A percentile compares a stretch with the other conserved stretches of the same genome.
Evolutionary conservation across 345 rosid genomes (phyloP).

Genomic region (Triadica sebifera): DNA sequence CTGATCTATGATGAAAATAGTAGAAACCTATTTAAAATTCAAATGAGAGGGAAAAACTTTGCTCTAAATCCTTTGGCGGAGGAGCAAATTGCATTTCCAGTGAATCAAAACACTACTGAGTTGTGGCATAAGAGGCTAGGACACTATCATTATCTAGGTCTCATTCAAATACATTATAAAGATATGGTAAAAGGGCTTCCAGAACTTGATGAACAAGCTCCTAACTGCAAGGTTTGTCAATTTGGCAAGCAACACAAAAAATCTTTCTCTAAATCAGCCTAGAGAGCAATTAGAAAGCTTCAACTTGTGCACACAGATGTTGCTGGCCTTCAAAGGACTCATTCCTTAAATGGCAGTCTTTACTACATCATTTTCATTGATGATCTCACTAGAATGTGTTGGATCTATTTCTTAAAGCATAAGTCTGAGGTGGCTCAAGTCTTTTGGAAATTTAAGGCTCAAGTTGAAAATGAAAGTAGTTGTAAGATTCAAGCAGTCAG

Average conservation of each 20-base stretch:
- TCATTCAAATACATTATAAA: background rate
- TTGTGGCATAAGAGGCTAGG: background rate
- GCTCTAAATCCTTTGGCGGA: background rate
- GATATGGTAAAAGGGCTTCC: background rate
- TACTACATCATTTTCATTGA: background rate
- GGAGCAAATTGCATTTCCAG: background rate
- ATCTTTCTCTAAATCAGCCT: too few species aligned
- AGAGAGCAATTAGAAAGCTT: background rate
- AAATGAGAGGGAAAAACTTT: background rate
- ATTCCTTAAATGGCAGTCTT: background rate
- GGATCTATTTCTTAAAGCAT: background rate
- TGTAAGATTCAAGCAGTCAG: background rate
- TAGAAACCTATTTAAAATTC: too few species aligned
- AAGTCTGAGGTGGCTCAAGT: background rate
- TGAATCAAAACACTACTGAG: too few species aligned
- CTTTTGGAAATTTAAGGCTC: background rate
- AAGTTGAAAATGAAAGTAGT: background rate
- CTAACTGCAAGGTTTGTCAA: too few species aligned
- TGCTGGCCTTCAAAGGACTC: background rate
- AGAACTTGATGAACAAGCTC: too few species aligned
- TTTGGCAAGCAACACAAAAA: background rate
- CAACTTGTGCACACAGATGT: background rate
- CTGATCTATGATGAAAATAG: too few species aligned
- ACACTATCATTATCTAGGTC: background rate
- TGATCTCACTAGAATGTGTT: background rate